A percentile compares a stretch with the other conserved stretches of the same genome.
phyloP scores from a whole-genome alignment of 495 filamentous ascomycete species.

The Hypoxylon perforatum region DNA sequence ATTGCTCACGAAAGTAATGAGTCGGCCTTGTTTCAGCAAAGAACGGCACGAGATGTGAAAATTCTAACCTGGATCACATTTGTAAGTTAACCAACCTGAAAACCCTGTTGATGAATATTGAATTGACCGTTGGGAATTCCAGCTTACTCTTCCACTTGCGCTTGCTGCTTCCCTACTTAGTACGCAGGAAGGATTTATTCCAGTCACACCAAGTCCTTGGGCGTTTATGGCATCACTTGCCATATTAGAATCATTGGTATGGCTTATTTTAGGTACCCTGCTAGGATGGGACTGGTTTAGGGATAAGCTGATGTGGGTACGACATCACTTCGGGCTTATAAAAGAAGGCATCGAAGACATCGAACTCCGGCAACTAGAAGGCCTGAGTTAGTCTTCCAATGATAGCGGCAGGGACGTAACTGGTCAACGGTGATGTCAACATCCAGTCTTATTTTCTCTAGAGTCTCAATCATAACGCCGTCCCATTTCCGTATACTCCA shows the following conservation, averaged over 20 bases:
- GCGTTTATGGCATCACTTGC: neutral
- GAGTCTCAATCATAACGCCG: too few species aligned
- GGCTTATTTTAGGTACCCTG: neutral
- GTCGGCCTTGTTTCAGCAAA: conserved; percentile 11
- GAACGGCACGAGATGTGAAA: conserved; percentile 9
- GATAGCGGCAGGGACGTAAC: neutral
- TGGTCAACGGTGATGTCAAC: too few species aligned
- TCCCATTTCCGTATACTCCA: too few species aligned
- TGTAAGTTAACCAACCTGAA: neutral
- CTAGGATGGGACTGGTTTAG: neutral
- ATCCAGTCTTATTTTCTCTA: too few species aligned
- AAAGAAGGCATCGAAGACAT: neutral
- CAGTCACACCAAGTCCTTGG: neutral
- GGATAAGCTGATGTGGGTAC: neutral
- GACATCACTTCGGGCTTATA: neutral
- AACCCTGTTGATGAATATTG: neutral
- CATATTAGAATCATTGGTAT: neutral
- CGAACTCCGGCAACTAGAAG: conserved; percentile 1
- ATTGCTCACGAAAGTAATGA: conserved; percentile 18
- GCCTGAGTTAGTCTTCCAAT: neutral
- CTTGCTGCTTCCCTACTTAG: neutral
- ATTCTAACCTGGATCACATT: conserved; percentile 23
- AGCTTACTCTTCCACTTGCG: neutral
- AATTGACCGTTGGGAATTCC: neutral
- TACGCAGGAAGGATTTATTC: neutral